These are phyloP conservation scores for Ophiostoma populinum DNA, from an alignment of 2,329 filamentous ascomycete species.

Conservation along the genomic window DNA sequence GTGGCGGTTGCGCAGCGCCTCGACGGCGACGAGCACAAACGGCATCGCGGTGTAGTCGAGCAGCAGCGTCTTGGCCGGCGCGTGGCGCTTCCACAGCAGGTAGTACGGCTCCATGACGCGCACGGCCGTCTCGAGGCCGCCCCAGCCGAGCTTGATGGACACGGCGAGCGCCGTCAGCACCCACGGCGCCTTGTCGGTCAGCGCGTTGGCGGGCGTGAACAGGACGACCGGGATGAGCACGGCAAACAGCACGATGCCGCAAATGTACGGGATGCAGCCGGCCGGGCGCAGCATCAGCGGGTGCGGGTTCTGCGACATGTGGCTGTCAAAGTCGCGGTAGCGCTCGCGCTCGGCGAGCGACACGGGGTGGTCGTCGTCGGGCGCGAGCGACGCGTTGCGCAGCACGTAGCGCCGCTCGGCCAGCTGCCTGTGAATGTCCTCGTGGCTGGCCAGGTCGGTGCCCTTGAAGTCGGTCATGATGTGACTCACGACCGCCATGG, in stretches of 20 bases:
- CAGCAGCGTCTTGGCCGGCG: slow-evolving; percentile 45
- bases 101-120: slow-evolving; percentile 63
- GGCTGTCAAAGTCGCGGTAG: slow-evolving; percentile 23
- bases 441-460: slow-evolving; percentile 48
- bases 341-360: slow-evolving; percentile 23
- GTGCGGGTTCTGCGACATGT: slow-evolving; percentile 44
- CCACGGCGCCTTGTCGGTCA: slow-evolving; percentile 48
- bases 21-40: slow-evolving; percentile 45
- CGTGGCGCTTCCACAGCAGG: slow-evolving; percentile 47
- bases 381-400: slow-evolving; percentile 52
- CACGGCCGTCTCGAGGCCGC: slow-evolving; percentile 48
- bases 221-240: slow-evolving; percentile 43
- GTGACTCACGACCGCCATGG: slow-evolving; percentile 58
- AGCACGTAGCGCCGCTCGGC: slow-evolving; percentile 50
- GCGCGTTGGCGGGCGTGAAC: slow-evolving; percentile 34
- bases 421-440: slow-evolving; percentile 51
- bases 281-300: slow-evolving; percentile 48
- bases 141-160: slow-evolving; percentile 50
- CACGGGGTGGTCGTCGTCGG: slow-evolving; percentile 34
- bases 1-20: slow-evolving; percentile 45
- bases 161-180: slow-evolving; percentile 49
- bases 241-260: slow-evolving; percentile 37
- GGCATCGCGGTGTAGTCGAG: slow-evolving; percentile 59
- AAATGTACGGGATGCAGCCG: slow-evolving; percentile 43
- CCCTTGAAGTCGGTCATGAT: slow-evolving; percentile 59